Conservation (phyloP, 805 yeast genomes). For the Cyberlindnera meyerae region DNA sequence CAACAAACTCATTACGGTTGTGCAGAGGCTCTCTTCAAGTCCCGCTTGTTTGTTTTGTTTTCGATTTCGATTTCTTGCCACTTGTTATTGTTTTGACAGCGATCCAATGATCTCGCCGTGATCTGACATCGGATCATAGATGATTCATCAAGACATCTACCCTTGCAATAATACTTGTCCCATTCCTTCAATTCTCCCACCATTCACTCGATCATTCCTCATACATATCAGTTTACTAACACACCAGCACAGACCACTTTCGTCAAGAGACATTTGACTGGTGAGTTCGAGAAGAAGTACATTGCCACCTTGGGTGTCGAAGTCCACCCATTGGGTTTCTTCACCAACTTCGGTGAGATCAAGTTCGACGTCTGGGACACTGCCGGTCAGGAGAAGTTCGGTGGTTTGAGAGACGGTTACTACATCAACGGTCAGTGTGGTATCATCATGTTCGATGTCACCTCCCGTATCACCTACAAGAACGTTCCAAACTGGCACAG, state of each 20-base stretch:
- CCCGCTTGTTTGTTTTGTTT: no score
- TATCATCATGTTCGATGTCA: conserved; percentile 99
- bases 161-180: no score
- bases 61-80: no score
- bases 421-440: conserved; percentile 99
- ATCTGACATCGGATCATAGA: no score
- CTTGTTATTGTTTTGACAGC: no score
- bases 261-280: conserved; percentile 98
- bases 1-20: no score
- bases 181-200: no score
- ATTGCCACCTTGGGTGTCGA: conserved; percentile 99
- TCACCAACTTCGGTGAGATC: conserved; percentile 97
- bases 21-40: no score
- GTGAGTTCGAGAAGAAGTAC: conserved; percentile 98
- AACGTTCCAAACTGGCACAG: conserved; percentile 99
- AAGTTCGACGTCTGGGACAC: conserved; percentile 99
- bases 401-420: conserved; percentile 99
- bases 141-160: no score
- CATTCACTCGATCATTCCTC: no score
- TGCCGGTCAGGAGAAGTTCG: conserved; percentile 99
- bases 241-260: conserved; percentile 69
- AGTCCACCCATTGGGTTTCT: conserved; percentile 97
- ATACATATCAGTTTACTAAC: conserved; percentile 13
- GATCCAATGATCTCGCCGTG: no score
- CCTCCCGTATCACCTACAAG: conserved; percentile 98